Conservation (phyloP, 495 filamentous ascomycete species). For the Evernia prunastri region DNA sequence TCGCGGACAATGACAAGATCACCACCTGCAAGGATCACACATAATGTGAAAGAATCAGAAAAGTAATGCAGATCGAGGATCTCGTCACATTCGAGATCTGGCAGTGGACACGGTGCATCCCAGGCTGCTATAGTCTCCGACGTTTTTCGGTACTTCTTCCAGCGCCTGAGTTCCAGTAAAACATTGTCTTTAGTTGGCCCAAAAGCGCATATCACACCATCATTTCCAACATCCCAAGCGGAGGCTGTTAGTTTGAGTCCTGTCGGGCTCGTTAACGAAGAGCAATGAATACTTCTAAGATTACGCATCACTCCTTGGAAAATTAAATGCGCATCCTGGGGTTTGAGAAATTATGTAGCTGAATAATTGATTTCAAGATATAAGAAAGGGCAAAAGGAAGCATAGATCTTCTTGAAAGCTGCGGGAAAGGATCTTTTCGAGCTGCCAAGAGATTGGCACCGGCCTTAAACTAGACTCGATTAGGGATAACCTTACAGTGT, state of each 20-base stretch:
- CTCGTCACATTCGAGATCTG: conserved; percentile 60
- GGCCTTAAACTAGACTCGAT: too few relatives aligned
- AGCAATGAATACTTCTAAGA: conserved; percentile 63
- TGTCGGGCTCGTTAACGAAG: conserved; percentile 47
- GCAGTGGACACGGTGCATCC: conserved; percentile 70
- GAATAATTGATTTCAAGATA: neutral
- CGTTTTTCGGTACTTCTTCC: conserved; percentile 38
- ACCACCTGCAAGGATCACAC: conserved; percentile 79
- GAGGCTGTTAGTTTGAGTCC: conserved; percentile 58
- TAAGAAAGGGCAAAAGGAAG: too few relatives aligned
- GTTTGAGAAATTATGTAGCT: neutral
- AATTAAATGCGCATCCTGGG: neutral
- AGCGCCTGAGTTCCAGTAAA: conserved; percentile 60
- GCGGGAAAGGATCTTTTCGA: too few relatives aligned
- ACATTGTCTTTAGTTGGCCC: conserved; percentile 58
- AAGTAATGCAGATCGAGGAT: conserved; percentile 78
- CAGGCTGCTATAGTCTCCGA: conserved; percentile 67
- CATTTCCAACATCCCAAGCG: conserved; percentile 68
- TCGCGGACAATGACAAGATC: conserved; percentile 83
- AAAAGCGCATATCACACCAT: conserved; percentile 66
- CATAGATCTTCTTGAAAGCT: too few relatives aligned
- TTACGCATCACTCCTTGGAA: conserved; percentile 60
- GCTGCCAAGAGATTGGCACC: too few relatives aligned
- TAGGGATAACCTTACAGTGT: too few relatives aligned
- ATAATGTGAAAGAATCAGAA: conserved; percentile 65